Percentiles rank a stretch among this genome's conserved stretches.
Evolutionary conservation across 163 green algal genomes (phyloP).

Genomic region (Coccomyxa subellipsoidea): DNA sequence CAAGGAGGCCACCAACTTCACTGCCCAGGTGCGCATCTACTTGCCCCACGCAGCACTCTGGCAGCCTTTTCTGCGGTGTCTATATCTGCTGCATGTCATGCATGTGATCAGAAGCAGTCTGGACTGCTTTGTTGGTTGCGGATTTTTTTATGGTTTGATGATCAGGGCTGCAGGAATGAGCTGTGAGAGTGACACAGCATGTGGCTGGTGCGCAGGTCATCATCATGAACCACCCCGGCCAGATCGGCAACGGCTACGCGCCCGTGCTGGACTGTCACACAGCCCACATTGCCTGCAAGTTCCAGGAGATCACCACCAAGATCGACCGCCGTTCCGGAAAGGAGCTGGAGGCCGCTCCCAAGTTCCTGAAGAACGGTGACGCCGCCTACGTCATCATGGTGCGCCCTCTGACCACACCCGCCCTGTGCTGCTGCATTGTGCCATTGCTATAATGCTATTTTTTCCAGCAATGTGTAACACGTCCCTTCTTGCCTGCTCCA

Average conservation of each 20-base stretch:
- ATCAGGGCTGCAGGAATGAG: background rate
- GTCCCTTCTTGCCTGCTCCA: too few relatives aligned
- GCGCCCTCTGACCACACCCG: background rate
- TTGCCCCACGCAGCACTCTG: too few relatives aligned
- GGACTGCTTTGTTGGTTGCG: too few relatives aligned
- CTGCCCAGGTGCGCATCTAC: slow-evolving; percentile 41
- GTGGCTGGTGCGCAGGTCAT: slow-evolving; percentile 44
- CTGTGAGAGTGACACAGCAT: background rate
- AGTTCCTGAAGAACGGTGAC: slow-evolving; percentile 68
- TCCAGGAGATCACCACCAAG: slow-evolving; percentile 62
- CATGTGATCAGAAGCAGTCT: too few relatives aligned
- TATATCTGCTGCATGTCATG: background rate
- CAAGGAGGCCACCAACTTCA: slow-evolving; percentile 60
- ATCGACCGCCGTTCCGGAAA: slow-evolving; percentile 61
- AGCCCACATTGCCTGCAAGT: slow-evolving; percentile 69
- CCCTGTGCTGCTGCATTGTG: background rate
- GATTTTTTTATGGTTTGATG: background rate
- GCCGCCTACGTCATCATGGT: slow-evolving; percentile 37
- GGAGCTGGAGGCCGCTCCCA: slow-evolving; percentile 61
- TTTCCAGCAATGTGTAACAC: too few relatives aligned
- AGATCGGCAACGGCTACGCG: slow-evolving; percentile 64
- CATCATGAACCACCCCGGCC: slow-evolving; percentile 74
- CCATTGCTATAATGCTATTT: too few relatives aligned
- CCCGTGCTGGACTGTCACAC: slow-evolving; percentile 75
- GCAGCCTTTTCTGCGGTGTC: background rate